Conservation (phyloP, 371 early-diverging fungal genomes). For the Actinomortierella wolfii region DNA sequence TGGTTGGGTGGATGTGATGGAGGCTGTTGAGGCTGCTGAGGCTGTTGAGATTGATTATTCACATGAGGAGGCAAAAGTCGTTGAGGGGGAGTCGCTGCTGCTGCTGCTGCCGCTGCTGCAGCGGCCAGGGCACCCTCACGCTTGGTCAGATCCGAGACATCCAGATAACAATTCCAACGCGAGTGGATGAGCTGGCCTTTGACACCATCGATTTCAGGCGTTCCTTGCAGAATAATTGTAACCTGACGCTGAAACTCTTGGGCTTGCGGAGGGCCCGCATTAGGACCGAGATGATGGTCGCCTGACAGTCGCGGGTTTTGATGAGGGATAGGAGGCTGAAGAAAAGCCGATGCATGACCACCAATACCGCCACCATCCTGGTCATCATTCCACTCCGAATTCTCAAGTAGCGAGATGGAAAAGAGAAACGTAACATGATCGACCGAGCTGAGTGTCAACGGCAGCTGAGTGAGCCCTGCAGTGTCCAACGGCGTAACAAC, state of each 20-base stretch:
- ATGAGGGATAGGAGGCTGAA: slow-evolving; percentile 5
- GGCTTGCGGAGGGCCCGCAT: slow-evolving; percentile 29
- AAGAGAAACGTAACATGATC: slow-evolving; percentile 68
- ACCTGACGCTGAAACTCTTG: slow-evolving; percentile 55
- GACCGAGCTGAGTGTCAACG: slow-evolving; percentile 53
- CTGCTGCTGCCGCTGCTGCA: slow-evolving; percentile 6
- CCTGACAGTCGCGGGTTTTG: slow-evolving; percentile 1
- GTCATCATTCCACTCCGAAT: slow-evolving; percentile 39
- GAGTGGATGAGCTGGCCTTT: slow-evolving; percentile 60
- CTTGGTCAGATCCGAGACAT: slow-evolving; percentile 59
- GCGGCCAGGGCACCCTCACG: slow-evolving; percentile 48
- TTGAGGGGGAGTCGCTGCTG: slow-evolving; percentile 4
- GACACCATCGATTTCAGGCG: slow-evolving; percentile 60
- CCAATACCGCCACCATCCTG: too few relatives aligned
- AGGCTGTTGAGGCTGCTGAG: slow-evolving; percentile 29
- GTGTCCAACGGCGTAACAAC: slow-evolving; percentile 52
- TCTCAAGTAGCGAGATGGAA: slow-evolving; percentile 64
- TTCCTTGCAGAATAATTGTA: slow-evolving; percentile 61
- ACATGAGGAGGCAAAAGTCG: slow-evolving; percentile 36
- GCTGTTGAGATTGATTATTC: slow-evolving; percentile 8
- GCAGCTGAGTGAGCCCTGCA: slow-evolving; percentile 50
- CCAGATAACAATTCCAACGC: slow-evolving; percentile 72
- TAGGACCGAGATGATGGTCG: slow-evolving; percentile 7
- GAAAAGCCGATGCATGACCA: slow-evolving; percentile 2
- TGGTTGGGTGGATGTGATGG: not conserved